Evolutionary conservation across 352 stramenopile genomes (phyloP).

Genomic region (Phytophthora ohioensis): DNA sequence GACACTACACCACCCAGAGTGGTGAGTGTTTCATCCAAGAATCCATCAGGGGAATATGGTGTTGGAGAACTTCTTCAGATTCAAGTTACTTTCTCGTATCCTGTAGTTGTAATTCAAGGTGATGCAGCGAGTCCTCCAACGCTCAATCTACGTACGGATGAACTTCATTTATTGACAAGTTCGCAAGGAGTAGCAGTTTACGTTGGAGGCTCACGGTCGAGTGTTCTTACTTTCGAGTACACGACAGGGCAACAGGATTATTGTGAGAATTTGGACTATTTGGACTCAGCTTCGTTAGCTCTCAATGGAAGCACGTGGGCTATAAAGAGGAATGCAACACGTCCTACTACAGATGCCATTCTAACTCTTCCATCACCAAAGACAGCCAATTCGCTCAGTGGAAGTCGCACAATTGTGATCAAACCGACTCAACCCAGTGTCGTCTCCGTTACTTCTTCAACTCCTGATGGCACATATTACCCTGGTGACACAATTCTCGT

Average conservation of each 20-base stretch:
- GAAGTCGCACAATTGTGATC: slow-evolving; percentile 60
- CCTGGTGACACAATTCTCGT: slow-evolving; percentile 65
- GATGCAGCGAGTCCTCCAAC: slow-evolving; percentile 26
- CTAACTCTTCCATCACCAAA: slow-evolving; percentile 56
- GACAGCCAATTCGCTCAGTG: slow-evolving; percentile 55
- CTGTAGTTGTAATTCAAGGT: slow-evolving; percentile 49
- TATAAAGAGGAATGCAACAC: slow-evolving; percentile 60
- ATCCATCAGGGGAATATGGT: slow-evolving; percentile 65
- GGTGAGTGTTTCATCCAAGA: slow-evolving; percentile 50
- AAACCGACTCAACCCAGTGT: slow-evolving; percentile 60
- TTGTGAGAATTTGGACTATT: slow-evolving; percentile 74
- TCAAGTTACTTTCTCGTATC: slow-evolving; percentile 57
- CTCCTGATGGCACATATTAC: slow-evolving; percentile 59
- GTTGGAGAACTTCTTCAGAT: slow-evolving; percentile 61
- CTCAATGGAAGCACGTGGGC: slow-evolving; percentile 36
- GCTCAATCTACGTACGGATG: slow-evolving; percentile 56
- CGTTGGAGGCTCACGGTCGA: slow-evolving; percentile 58
- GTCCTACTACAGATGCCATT: slow-evolving; percentile 51
- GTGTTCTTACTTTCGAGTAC: slow-evolving; percentile 65
- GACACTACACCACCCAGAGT: slow-evolving; percentile 60
- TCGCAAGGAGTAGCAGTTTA: slow-evolving; percentile 56
- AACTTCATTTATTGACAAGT: slow-evolving; percentile 59
- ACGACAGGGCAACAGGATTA: slow-evolving; percentile 60
- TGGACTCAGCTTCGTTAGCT: slow-evolving; percentile 48
- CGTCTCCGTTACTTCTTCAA: slow-evolving; percentile 42